A percentile compares a stretch with the other conserved stretches of the same genome.
These are phyloP conservation scores for Iodosphaeria phyllophila DNA, from an alignment of 2,329 filamentous ascomycete genomes.

Conservation along the genomic window DNA sequence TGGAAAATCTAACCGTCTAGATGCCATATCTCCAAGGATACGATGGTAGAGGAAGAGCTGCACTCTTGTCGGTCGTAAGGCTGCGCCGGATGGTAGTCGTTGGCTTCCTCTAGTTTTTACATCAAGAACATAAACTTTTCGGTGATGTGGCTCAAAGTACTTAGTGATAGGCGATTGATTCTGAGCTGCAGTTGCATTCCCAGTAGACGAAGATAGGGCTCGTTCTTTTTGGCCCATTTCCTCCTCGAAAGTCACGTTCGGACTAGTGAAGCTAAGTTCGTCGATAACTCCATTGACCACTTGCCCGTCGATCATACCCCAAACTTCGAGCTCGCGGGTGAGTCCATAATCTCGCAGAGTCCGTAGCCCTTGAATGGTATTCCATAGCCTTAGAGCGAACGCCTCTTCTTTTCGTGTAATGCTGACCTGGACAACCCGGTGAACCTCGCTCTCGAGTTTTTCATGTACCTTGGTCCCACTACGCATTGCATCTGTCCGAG, in stretches of 20 bases:
- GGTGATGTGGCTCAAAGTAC: slow-evolving; percentile 16
- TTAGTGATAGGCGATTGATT: slow-evolving; percentile 20
- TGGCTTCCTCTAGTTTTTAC: slow-evolving; percentile 63
- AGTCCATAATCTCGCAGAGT: slow-evolving; percentile 52
- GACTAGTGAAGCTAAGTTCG: slow-evolving; percentile 59
- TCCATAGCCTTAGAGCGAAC: slow-evolving; percentile 75
- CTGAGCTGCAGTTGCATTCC: slow-evolving; percentile 2
- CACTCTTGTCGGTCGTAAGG: slow-evolving; percentile 58
- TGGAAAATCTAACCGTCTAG: slow-evolving; percentile 49
- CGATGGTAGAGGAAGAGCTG: slow-evolving; percentile 84
- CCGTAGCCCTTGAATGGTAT: slow-evolving; percentile 69
- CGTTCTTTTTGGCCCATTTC: slow-evolving; percentile 24
- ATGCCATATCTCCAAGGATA: slow-evolving; percentile 60
- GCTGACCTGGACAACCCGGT: slow-evolving; percentile 55
- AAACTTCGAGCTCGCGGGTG: slow-evolving; percentile 64
- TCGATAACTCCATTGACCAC: slow-evolving; percentile 85
- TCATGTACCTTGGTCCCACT: slow-evolving; percentile 65
- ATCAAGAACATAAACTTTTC: slow-evolving; percentile 57
- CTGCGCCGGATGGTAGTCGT: slow-evolving; percentile 44
- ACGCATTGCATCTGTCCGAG: slow-evolving; percentile 66
- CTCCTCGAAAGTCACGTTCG: slow-evolving; percentile 51
- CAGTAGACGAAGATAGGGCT: no score
- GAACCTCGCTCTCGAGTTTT: slow-evolving; percentile 68
- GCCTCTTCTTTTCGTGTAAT: slow-evolving; percentile 60
- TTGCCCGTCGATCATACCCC: slow-evolving; percentile 68